These are phyloP conservation scores for Paramarasmius palmivorus DNA, from an alignment of 1,284 basidiomycete genomes.

Conservation along the genomic window DNA sequence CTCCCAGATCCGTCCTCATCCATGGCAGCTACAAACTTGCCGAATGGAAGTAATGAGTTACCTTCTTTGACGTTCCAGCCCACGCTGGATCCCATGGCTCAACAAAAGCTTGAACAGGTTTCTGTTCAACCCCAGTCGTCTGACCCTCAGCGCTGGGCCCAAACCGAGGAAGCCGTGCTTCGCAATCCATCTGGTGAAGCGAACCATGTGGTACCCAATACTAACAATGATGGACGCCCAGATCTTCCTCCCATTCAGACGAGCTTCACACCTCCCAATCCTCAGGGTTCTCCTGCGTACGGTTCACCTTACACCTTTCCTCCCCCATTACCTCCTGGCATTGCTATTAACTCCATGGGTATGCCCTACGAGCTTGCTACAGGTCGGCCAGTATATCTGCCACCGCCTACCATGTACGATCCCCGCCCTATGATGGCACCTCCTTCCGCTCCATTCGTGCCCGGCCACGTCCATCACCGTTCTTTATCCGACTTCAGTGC, in stretches of 20 bases:
- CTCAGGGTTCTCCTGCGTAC: slow-evolving; percentile 58
- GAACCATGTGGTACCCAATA: neutral
- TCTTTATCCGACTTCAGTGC: slow-evolving; percentile 62
- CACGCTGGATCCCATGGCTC: slow-evolving; percentile 26
- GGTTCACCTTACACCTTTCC: slow-evolving; percentile 64
- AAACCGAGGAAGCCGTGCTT: slow-evolving; percentile 41
- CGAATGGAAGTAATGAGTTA: slow-evolving; percentile 16
- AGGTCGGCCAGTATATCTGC: slow-evolving; percentile 73
- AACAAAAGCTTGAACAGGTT: slow-evolving; percentile 42
- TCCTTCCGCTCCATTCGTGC: slow-evolving; percentile 47
- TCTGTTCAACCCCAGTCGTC: slow-evolving; percentile 32
- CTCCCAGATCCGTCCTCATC: slow-evolving; percentile 27
- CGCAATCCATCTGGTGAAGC: slow-evolving; percentile 35
- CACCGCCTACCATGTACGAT: slow-evolving; percentile 60
- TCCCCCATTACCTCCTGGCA: slow-evolving; percentile 67
- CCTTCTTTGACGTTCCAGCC: slow-evolving; percentile 17
- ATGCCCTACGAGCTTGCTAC: slow-evolving; percentile 78
- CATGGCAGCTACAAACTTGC: slow-evolving; percentile 17
- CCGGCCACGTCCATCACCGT: slow-evolving; percentile 60
- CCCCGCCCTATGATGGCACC: slow-evolving; percentile 62
- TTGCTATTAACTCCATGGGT: slow-evolving; percentile 71
- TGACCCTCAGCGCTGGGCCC: slow-evolving; percentile 39
- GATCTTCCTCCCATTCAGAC: slow-evolving; percentile 57
- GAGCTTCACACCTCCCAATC: slow-evolving; percentile 54
- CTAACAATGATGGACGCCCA: slow-evolving; percentile 16